Evolutionary conservation across 768 basidiomycete genomes (phyloP), one percentile per base, ranked within the genome.

Genomic region (Lactarius hengduanensis): DNA sequence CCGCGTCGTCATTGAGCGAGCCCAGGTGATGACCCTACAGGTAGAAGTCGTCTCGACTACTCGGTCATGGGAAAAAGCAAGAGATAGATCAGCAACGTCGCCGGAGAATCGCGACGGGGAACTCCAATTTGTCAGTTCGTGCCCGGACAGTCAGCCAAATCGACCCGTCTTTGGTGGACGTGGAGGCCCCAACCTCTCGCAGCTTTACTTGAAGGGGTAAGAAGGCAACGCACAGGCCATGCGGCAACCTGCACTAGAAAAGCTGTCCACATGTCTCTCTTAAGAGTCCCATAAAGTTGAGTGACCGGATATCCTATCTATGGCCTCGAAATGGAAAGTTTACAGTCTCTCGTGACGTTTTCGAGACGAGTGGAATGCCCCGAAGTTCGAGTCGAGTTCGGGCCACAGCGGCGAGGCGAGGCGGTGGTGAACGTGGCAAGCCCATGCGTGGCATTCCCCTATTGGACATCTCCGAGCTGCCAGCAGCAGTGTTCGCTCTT

Each of bases 211-310:
- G 50, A 57, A 45, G 22, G 47, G 58, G 53, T 15, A 59, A 16
- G 34, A 40, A 59, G 50, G 58, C 65, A 67, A 67, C 66, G 66
- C 60, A 53, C 53, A 67, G 26, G 53, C 56, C 58, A 57, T 67
- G 66, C 66, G 62, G 66, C 47, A 67, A 38, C 58, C 62, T 38
- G 57, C 34, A 34, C 56, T 2, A 8, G 56, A 34, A 34, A 32
- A 30, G 56, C 56, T 36, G 56, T 57, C 56, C 34, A 57, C 56
- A 53, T 53, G 13, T 13, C 50, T 53, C 3, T 26, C 26, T 53
- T 26, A 26, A 53, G 9, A 53, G 26, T 53, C 26, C 50, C 50
- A 53, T 22, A 53, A 53, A 53, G 50, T 53, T 53, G 50, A 53
- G 50, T 53, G 50, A 53, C 50, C 50, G 50, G 50, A 26, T 9